Evolutionary conservation across 495 filamentous ascomycete genomes (phyloP), one percentile per base, ranked within the genome.

Genomic region (Tuber borchii): DNA sequence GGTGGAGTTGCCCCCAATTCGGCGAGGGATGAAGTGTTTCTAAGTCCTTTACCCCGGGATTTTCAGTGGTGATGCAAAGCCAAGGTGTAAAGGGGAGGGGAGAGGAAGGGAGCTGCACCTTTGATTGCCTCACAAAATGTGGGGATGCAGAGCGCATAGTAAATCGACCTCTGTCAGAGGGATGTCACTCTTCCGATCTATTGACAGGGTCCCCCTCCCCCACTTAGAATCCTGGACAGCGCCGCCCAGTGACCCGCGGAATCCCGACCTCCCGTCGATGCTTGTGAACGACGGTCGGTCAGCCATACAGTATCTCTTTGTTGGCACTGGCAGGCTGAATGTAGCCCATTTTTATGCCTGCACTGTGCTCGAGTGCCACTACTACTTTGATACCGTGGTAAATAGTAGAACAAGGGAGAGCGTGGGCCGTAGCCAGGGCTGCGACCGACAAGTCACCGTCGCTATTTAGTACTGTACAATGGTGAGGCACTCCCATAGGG

Each of bases 191-290:
- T 72, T 75, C 73, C 75, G 72, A 79, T 79, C 72, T 72, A 17
- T 76, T 71, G 61, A 31, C 74, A 78, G 77, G 74, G 73, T 70
- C 42, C 76, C 77, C 75, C 26, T 76, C 78, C 77, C 56, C 78
- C 78, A 75, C 77, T 72, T 70, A 72, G 72, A 51, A 74, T 42
- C 46, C 65, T 56, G 46, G 37, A 46, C 44, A 71, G 70, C 16
- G 26, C 56, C 26, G 56, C 34, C 43, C 39, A 34, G 74, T 74
- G 72, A 75, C 76, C 69, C 69, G 74, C 39, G 65, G 74, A 69
- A 78, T 76, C 70, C 73, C 44, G 45, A 48, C 76, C 42, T 43
- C 61, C 72, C 48, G 69, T 70, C 56, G 31, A 73, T 8, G n/a
- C 48, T 56, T 26, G 48, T 19, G 68, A 48, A 69, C 45, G 48